phyloP scores from a whole-genome alignment of 352 stramenopile species.

The Phytophthora palmivora region DNA sequence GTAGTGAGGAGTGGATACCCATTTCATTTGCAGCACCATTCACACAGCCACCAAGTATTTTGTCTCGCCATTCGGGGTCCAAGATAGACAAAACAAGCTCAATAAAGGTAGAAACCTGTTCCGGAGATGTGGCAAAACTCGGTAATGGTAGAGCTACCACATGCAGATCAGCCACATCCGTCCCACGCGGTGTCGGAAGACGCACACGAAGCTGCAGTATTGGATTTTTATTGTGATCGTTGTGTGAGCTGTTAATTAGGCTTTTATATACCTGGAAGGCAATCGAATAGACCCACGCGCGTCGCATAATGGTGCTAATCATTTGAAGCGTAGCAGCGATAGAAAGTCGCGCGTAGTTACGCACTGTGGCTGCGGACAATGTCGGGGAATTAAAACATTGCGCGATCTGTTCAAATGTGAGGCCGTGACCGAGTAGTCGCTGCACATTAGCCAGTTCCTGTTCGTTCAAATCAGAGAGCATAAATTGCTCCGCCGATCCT shows the following conservation, averaged over 20 bases:
- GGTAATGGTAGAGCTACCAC: constrained; percentile 35
- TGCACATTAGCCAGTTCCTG: constrained; percentile 23
- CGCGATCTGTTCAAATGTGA: constrained; percentile 23
- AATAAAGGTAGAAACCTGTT: constrained; percentile 7
- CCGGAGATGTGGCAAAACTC: constrained; percentile 16
- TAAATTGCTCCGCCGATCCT: constrained; percentile 1
- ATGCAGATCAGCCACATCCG: constrained; percentile 33
- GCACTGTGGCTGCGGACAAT: background rate
- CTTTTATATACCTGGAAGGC: constrained; percentile 12
- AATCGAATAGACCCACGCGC: constrained; percentile 30
- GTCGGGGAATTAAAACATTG: background rate
- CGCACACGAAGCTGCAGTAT: constrained; percentile 36
- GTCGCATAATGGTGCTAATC: constrained; percentile 26
- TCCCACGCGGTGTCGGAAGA: constrained; percentile 12
- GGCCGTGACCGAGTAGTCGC: constrained; percentile 12
- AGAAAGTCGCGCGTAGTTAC: constrained; percentile 23
- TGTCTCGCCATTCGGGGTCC: constrained; percentile 36
- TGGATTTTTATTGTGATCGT: constrained; percentile 2
- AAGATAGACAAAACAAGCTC: constrained; percentile 23
- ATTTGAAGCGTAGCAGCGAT: constrained; percentile 23
- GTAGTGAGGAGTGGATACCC: constrained; percentile 8
- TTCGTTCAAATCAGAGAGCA: constrained; percentile 4
- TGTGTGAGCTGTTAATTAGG: background rate
- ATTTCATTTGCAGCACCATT: constrained; percentile 19
- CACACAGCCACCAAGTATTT: constrained; percentile 33